Evolutionary conservation across 2,329 filamentous ascomycete genomes (phyloP).

Genomic region (Cadophora sp.): DNA sequence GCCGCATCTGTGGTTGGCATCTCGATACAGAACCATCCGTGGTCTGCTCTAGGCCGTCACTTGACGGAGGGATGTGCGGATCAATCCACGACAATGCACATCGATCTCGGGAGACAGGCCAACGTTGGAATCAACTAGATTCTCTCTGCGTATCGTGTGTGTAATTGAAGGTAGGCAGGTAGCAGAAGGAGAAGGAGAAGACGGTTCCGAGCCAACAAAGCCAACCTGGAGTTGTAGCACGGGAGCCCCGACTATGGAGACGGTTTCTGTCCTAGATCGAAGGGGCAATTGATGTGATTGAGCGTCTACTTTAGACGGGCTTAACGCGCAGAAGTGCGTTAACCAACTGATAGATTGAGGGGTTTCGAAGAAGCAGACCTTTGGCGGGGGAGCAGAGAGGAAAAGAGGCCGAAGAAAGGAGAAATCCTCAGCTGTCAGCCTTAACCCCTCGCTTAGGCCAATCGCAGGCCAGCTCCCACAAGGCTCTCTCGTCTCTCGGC

Average conservation of each 20-base stretch:
- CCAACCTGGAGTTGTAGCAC: background rate
- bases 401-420: background rate
- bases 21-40: background rate
- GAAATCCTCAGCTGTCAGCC: conserved; percentile 21
- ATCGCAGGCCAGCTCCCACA: conserved; percentile 18
- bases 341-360: background rate
- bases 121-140: conserved; percentile 20
- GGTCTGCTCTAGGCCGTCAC: conserved; percentile 18
- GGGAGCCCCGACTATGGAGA: background rate
- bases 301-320: conserved; percentile 2
- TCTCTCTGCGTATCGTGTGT: conserved; percentile 12
- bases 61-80: conserved; percentile 28
- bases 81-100: conserved; percentile 4
- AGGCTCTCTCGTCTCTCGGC: conserved; percentile 21
- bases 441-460: conserved; percentile 18
- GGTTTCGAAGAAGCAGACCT: background rate
- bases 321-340: background rate
- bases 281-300: background rate
- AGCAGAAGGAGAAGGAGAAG: conserved; percentile 8
- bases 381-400: background rate
- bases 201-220: conserved; percentile 4
- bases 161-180: conserved; percentile 16
- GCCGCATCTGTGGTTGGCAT: conserved; percentile 15
- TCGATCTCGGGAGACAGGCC: conserved; percentile 2
- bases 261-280: background rate